phyloP scores from a whole-genome alignment of 2,329 filamentous ascomycete species.

The Claviceps sorghi region DNA sequence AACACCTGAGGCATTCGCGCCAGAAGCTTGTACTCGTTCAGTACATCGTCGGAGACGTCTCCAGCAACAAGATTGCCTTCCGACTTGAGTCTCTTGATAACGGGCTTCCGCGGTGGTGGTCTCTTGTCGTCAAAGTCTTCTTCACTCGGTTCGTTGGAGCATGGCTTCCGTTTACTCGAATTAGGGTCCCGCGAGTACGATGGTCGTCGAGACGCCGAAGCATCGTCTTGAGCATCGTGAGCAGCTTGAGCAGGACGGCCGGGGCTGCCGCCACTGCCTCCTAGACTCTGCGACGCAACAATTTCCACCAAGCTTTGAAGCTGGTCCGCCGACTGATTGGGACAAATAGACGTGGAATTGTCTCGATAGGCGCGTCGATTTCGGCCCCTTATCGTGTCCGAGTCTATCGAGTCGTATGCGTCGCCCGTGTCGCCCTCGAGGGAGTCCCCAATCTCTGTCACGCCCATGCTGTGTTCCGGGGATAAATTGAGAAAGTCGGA shows the following conservation, averaged over 20 bases:
- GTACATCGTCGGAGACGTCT: slow-evolving; percentile 17
- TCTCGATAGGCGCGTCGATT: slow-evolving; percentile 12
- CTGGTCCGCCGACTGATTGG: slow-evolving; percentile 31
- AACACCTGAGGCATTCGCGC: slow-evolving; percentile 34
- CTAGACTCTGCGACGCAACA: slow-evolving; percentile 41
- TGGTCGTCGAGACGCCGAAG: slow-evolving; percentile 11
- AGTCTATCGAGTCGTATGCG: slow-evolving; percentile 30
- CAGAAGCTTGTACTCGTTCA: slow-evolving; percentile 32
- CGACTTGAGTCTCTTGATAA: slow-evolving; percentile 42
- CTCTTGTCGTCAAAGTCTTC: slow-evolving; percentile 33
- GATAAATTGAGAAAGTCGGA: slow-evolving; percentile 35
- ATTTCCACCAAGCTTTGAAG: slow-evolving; percentile 37
- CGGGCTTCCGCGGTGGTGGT: slow-evolving; percentile 26
- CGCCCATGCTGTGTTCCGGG: slow-evolving; percentile 23
- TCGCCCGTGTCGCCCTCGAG: slow-evolving; percentile 24
- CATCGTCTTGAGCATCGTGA: background rate
- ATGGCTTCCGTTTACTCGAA: slow-evolving; percentile 41
- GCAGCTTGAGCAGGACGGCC: slow-evolving; percentile 10
- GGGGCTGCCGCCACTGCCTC: slow-evolving; percentile 20
- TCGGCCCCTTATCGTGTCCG: slow-evolving; percentile 15
- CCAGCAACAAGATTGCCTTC: slow-evolving; percentile 24
- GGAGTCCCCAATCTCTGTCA: slow-evolving; percentile 30
- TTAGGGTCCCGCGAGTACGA: slow-evolving; percentile 23
- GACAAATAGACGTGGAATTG: slow-evolving; percentile 23
- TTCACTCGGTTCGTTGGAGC: slow-evolving; percentile 33